Evolutionary conservation across 345 rosid species (phyloP).

Genomic region (Punica granatum): DNA sequence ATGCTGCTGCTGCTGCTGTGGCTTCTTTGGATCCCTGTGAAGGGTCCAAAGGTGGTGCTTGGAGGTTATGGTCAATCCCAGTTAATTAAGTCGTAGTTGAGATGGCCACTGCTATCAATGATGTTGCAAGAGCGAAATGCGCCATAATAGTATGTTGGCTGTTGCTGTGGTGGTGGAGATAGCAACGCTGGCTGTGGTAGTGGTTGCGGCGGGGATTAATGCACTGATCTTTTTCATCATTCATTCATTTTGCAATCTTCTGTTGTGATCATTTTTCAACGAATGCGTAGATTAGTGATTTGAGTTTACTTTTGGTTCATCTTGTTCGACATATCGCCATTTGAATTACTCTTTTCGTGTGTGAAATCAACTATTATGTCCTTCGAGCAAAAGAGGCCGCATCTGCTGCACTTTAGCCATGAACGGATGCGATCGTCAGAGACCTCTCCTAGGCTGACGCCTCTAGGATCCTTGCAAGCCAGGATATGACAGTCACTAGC

Average conservation of each 20-base stretch:
- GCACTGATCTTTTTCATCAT: background rate
- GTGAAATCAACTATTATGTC: too few relatives aligned
- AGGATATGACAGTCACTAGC: too few relatives aligned
- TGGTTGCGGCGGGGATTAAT: background rate
- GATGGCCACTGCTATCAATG: background rate
- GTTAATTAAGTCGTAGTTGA: background rate
- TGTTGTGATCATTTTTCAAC: background rate
- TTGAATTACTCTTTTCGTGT: too few relatives aligned
- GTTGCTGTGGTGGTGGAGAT: background rate
- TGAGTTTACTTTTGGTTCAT: too few relatives aligned
- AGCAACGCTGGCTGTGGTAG: background rate
- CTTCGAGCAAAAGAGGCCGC: too few relatives aligned
- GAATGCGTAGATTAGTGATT: too few relatives aligned
- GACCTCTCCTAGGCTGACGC: too few relatives aligned
- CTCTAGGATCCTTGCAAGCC: too few relatives aligned
- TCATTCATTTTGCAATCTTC: background rate
- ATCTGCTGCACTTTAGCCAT: too few relatives aligned
- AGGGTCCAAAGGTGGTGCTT: background rate
- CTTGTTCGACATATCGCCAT: too few relatives aligned
- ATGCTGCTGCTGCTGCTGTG: background rate
- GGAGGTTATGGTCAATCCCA: background rate
- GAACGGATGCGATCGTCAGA: too few relatives aligned
- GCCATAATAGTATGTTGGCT: background rate
- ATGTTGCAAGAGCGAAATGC: background rate
- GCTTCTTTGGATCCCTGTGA: background rate